Evolutionary conservation across 1,284 basidiomycete genomes (phyloP), one percentile per base, ranked within the genome.

Genomic region (Kwoniella shivajii): DNA sequence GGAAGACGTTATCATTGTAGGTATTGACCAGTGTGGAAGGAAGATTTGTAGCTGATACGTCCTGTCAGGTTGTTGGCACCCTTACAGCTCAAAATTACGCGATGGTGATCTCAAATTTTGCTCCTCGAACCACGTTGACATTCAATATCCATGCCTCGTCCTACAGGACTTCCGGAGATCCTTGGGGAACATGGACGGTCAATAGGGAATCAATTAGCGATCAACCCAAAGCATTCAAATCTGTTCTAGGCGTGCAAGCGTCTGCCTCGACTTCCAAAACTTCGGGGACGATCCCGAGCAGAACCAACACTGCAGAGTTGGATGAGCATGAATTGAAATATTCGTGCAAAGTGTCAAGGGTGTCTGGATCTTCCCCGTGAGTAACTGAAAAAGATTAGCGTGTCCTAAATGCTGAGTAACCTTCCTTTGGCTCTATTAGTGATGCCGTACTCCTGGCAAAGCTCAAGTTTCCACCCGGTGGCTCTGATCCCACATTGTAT

Each of bases 1-100:
- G 64, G 87, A 90, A 67, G 88, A 90, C 63, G 68, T 90, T 34
- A 84, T 83, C 58, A 74, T 90, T 0, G 88, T 87, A 65, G 60
- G 84, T 77, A 6, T 5, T 3, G 26, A 29, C 13, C n/a, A 14
- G 41, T n/a, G 13, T 26, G 16, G 9, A 18, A 31, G 7, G n/a
- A 33, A 16, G 18, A 27, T 45, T 11, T 5, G 14, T 13, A 30
- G 30, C 29, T 46, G 30, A 46, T n/a, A 13, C 7, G 6, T 14
- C n/a, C 24, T 38, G 27, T 2, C 50, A 89, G 88, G 63, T 90
- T 24, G 84, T 88, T 39, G 88, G 88, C 11, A 83, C 85, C 0
- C 78, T 90, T 6, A 82, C 85, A 50, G 82, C 86, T 1, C 80
- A 83, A 0, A 85, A 88, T 59, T 86, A 88, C 53, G 63, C 69